Evolutionary conservation across 2,329 filamentous ascomycete genomes (phyloP), one percentile per base, ranked within the genome.

Genomic region (Cladobotryum protrusum): DNA sequence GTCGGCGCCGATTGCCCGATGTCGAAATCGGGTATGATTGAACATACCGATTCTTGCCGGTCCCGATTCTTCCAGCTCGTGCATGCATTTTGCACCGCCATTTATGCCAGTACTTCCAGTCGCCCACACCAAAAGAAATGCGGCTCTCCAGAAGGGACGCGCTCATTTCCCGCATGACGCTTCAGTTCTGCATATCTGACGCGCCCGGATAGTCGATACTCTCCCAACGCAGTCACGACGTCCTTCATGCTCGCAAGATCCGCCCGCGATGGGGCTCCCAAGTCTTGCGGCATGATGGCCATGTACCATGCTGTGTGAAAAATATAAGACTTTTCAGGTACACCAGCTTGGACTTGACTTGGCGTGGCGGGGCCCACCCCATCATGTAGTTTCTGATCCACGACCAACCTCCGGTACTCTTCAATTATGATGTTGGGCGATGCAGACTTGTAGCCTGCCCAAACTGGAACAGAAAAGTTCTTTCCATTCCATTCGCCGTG

Each of bases 281-380:
- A 52, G 13, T 54, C 52, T 0, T 40, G 46, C 7, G 72, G 71
- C 53, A 71, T 63, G 3, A 78, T 52, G 13, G 79, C 56, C 47
- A 78, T 68, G 51, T 72, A 70, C 79, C 79, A 82, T 0, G 78
- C 78, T 1, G 67, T 70, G 24, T 73, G 66, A 55, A 75, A 81
- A 36, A 82, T 61, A 48, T 70, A 72, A 1, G 67, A 63, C 0
- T 67, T 63, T 1, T 60, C 43, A 4, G 78, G 78, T 4, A 73
- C 76, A 1, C 79, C 79, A 0, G 75, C 75, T 2, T 59, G 63
- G 14, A 77, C 63, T 48, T 82, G 79, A 17, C 66, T 63, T 12
- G 77, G 75, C 6, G 72, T 73, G 5, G 67, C 74, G 4, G 76
- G 75, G 1, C 70, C 73, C 14, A 77, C 57, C 18, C 60, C 54